phyloP scores from a whole-genome alignment of 148 eudicot genomes.

The Suaeda aralocaspica region DNA sequence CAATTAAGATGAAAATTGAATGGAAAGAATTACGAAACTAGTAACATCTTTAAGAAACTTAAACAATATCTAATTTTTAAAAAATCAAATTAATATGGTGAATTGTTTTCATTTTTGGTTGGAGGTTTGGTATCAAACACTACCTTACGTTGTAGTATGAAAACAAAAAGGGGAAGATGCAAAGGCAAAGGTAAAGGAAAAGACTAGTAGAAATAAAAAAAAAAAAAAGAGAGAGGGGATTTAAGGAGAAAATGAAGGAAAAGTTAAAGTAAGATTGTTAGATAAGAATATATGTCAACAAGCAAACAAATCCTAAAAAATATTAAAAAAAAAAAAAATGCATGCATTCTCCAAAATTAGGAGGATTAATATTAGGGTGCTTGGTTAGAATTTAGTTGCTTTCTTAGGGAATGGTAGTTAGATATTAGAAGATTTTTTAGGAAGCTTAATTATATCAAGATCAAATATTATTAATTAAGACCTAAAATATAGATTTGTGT shows the following conservation, averaged over 20 bases:
- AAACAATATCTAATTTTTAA: too few species aligned
- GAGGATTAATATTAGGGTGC: slow-evolving; percentile 9
- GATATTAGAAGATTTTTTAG: neutral
- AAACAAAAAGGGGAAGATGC: slow-evolving; percentile 21
- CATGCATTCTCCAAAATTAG: slow-evolving; percentile 12
- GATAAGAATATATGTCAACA: slow-evolving; percentile 40
- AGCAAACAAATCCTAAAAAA: slow-evolving; percentile 12
- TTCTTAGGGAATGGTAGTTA: slow-evolving; percentile 13
- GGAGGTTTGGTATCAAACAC: slow-evolving; percentile 31
- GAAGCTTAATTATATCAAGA: neutral
- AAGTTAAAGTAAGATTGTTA: slow-evolving; percentile 40
- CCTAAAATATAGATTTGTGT: too few species aligned
- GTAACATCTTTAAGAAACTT: neutral
- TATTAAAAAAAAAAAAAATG: neutral
- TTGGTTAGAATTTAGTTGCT: slow-evolving; percentile 29
- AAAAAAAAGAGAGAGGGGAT: slow-evolving; percentile 10
- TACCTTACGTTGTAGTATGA: slow-evolving; percentile 38
- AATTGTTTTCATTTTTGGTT: neutral
- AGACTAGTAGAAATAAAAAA: slow-evolving; percentile 12
- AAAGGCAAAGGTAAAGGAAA: slow-evolving; percentile 16
- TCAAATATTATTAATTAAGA: neutral
- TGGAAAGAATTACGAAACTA: neutral
- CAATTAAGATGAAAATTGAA: neutral
- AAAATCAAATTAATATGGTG: too few species aligned
- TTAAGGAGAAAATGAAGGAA: slow-evolving; percentile 15